Evolutionary conservation across 169 alveolate species (phyloP).

Genomic region (Theileria equi): DNA sequence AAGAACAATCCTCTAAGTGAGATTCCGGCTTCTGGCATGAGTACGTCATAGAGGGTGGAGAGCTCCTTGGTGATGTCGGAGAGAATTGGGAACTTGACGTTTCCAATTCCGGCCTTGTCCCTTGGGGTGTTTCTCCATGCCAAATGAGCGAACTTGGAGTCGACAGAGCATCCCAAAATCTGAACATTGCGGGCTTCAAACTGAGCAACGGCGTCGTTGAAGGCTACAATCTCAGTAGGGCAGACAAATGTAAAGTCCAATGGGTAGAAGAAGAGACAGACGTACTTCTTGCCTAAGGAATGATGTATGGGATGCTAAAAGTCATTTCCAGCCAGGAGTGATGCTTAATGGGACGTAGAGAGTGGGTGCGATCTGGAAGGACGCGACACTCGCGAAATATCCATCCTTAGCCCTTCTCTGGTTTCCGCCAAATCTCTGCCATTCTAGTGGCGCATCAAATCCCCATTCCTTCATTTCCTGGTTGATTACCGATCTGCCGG

Average conservation of each 20-base stretch:
- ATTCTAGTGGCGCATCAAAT: no score
- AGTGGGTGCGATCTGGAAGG: no score
- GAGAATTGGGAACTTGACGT: slow-evolving; percentile 88
- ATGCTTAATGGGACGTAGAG: no score
- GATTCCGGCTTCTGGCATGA: slow-evolving; percentile 89
- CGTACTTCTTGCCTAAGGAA: slow-evolving; percentile 93
- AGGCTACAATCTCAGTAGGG: slow-evolving; percentile 98
- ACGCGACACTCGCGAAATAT: no score
- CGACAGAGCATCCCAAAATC: slow-evolving; percentile 95
- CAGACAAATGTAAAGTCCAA: slow-evolving; percentile 99
- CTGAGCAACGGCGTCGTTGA: slow-evolving; percentile 87
- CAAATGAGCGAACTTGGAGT: slow-evolving; percentile 93
- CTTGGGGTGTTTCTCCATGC: slow-evolving; percentile 94
- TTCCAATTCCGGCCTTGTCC: slow-evolving; percentile 97
- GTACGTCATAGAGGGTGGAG: slow-evolving; percentile 89
- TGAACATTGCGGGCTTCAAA: slow-evolving; percentile 90
- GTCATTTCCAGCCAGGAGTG: no score
- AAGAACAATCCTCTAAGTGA: slow-evolving; percentile 97
- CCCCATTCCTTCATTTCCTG: no score
- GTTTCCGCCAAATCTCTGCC: no score
- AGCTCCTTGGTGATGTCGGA: slow-evolving; percentile 91
- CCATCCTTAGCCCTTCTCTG: no score
- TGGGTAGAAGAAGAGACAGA: slow-evolving; percentile 97
- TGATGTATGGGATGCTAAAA: no score
- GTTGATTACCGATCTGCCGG: no score